Evolutionary conservation across 352 stramenopile genomes (phyloP).

Genomic region (Phytophthora hybrid): DNA sequence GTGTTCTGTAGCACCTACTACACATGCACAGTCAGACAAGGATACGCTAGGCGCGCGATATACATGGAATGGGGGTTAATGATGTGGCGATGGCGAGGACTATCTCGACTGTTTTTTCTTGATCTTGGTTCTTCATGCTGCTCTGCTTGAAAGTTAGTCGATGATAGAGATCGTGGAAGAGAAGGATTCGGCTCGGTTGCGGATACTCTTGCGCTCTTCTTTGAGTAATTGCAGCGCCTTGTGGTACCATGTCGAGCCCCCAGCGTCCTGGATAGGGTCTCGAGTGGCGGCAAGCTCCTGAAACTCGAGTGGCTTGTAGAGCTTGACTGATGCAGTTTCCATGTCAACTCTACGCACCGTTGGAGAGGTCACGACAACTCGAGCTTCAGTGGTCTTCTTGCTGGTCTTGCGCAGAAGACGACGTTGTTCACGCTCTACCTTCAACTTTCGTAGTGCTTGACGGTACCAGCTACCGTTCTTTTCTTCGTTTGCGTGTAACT

Average conservation of each 20-base stretch:
- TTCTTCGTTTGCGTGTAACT: slow-evolving; percentile 34
- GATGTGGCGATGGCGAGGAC: slow-evolving; percentile 1
- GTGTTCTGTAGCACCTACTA: not conserved
- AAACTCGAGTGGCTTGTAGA: slow-evolving; percentile 32
- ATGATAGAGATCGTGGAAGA: slow-evolving; percentile 42
- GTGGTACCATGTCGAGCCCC: slow-evolving; percentile 40
- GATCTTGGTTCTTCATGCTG: not conserved
- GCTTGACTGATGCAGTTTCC: slow-evolving; percentile 5
- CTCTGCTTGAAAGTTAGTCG: slow-evolving; percentile 22
- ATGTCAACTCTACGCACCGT: slow-evolving; percentile 2
- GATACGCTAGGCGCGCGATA: not conserved
- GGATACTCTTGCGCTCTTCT: slow-evolving; percentile 36
- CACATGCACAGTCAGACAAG: not conserved
- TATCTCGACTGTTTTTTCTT: slow-evolving; percentile 14
- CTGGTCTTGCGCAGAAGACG: slow-evolving; percentile 6
- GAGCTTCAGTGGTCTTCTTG: not conserved
- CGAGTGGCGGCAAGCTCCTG: slow-evolving; percentile 40
- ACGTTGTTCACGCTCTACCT: slow-evolving; percentile 46
- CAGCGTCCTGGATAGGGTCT: slow-evolving; percentile 22
- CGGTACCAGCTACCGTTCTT: slow-evolving; percentile 42
- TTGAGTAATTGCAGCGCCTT: slow-evolving; percentile 45
- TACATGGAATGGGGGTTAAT: too few relatives aligned
- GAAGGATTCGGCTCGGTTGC: slow-evolving; percentile 37
- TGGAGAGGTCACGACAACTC: not conserved
- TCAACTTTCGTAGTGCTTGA: slow-evolving; percentile 48